Evolutionary conservation across 352 stramenopile species (phyloP), one percentile per base, ranked within the genome.

Genomic region (Sclerospora graminicola): DNA sequence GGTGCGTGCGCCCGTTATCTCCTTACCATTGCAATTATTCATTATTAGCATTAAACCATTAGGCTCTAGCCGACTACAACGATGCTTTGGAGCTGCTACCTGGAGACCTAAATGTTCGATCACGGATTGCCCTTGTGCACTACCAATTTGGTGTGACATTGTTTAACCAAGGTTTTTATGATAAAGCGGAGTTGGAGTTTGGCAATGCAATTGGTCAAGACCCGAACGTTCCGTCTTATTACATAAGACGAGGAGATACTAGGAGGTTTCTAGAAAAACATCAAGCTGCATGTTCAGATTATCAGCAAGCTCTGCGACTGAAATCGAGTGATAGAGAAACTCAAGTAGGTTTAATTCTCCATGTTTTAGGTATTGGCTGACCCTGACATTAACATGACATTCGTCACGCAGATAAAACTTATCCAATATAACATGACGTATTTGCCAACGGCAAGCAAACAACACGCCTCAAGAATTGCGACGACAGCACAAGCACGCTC

Each of bases 131-230:
- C 6, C 56, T 89, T 26, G 72, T 92, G 21, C 78, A 88, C 46
- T 92, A 88, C 46, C 68, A 85, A 19, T 88, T 92, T 42, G 78
- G 81, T 13, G 66, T 90, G 20, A 63, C 87, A 21, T 48, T 87
- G 5, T 88, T 90, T 57, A 90, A 90, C 41, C 50, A 59, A 40
- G 74, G 56, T 10, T 60, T 70, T 37, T 92, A 90, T 27, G 59
- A 84, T 33, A 82, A 76, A 40, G 78, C 78, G 4, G 75, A 86
- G 35, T 37, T 90, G n/a, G 81, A 89, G 48, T 66, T 67, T 33
- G 36, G 44, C 15, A 34, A 46, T 37, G 57, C 57, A 27, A 84
- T 89, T 38, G 55, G 60, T 13, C 57, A 84, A 2, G 74, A 92
- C 35, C 23, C 53, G 1, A 48, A 41, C 0, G 62, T 92, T 2